Evolutionary conservation across 2,329 filamentous ascomycete species (phyloP), one percentile per base, ranked within the genome.

Genomic region (Nemania bipapillata): DNA sequence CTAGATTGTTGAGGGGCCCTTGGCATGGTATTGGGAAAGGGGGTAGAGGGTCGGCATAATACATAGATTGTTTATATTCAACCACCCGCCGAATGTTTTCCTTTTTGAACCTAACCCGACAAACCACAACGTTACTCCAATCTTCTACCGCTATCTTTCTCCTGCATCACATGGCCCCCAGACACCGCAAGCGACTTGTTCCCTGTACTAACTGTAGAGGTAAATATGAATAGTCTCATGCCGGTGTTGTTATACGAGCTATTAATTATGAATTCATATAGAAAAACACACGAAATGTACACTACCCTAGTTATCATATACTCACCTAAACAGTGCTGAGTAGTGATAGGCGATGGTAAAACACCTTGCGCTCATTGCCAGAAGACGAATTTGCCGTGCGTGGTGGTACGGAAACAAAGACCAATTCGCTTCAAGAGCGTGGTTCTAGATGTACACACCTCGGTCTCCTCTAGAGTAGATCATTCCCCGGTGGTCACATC

Each of bases 281-380:
- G 59, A 50, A 12, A 59, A 35, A 59, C 45, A 50, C 28, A 24
- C 22, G 22, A 59, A 37, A 15, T 50, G 56, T 59, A 59, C 20
- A 35, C n/a, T n/a, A 26, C 28, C 42, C 17, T 6, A 5, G 4
- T 49, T 15, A 9, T 7, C 20, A 1, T 35, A 8, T 35, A 7
- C n/a, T 37, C 37, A 50, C 37, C 20, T 30, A 3, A 8, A 20
- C 22, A 22, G 5, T 20, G 24, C 55, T 58, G 20, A 58, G 17
- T 22, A 22, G 8, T 8, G 15, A 32, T 47, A 58, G 55, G 55
- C 6, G 55, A 58, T 9, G 40, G 55, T 5, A 26, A 22, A 15
- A 58, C 37, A 9, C 55, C 55, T 8, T 58, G 55, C 26, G 35
- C 37, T 6, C 12, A 32, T 24, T 58, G 55, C 37, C 37, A 58